A percentile compares a stretch with the other conserved stretches of the same genome.
These are phyloP conservation scores for Rhypophila decipiens DNA, from an alignment of 495 filamentous ascomycete genomes.

Conservation along the genomic window DNA sequence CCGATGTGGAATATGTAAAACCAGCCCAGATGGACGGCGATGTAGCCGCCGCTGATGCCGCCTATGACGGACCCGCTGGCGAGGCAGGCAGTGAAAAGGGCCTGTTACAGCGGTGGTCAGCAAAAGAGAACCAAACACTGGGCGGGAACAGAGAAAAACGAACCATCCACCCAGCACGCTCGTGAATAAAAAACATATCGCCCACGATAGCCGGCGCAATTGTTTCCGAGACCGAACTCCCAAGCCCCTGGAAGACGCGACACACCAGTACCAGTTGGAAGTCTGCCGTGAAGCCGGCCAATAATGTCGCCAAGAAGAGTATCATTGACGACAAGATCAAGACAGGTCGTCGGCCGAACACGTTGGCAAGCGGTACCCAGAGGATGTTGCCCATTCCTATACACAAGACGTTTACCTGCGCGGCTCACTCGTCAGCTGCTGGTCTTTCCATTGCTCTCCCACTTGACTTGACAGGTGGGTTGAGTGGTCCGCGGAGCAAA, in stretches of 20 bases:
- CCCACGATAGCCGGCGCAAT: conserved; percentile 49
- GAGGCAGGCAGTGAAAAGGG: conserved; percentile 46
- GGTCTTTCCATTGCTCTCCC: neutral
- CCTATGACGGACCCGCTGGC: conserved; percentile 45
- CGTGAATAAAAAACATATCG: conserved; percentile 47
- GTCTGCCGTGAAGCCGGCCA: conserved; percentile 36
- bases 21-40: conserved; percentile 36
- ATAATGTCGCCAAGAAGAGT: conserved; percentile 39
- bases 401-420: conserved; percentile 21
- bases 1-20: conserved; percentile 38
- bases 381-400: conserved; percentile 29
- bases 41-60: conserved; percentile 45
- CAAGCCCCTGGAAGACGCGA: conserved; percentile 45
- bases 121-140: neutral
- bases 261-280: conserved; percentile 39
- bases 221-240: conserved; percentile 48
- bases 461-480: too few relatives aligned
- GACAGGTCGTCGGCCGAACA: conserved; percentile 49
- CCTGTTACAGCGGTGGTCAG: conserved; percentile 14
- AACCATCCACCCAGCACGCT: conserved; percentile 44
- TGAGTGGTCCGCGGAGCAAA: too few relatives aligned
- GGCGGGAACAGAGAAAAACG: neutral
- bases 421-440: neutral
- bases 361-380: conserved; percentile 53
- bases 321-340: conserved; percentile 43